Base-by-base conservation (phyloP, 2,329 filamentous ascomycete genomes). In the Fusarium fracticaudum region DNA sequence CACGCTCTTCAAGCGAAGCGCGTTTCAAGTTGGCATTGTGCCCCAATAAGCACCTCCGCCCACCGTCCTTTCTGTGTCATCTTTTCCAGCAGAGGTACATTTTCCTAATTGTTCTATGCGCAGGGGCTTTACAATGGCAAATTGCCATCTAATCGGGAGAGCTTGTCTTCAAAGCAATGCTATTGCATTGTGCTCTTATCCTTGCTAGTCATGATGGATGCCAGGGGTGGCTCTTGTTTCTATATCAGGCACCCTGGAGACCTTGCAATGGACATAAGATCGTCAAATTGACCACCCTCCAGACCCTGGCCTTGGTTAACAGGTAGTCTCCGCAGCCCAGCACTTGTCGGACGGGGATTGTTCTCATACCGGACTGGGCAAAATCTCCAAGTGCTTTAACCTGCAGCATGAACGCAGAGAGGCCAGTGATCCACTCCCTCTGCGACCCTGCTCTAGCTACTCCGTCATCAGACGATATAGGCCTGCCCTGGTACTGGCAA, bases 251-350 rank as follows among this genome's bases (percentile, higher is more conserved):
- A 85, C 81, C 81, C 80, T 73, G 60, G 70, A 81, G 79, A 80
- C 83, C 83, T 86, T 86, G 85, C 67, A 54, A 70, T 70, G 47
- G 66, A 86, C 86, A 88, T 89, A 88, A 88, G 85, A 88, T 87
- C 84, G 82, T 83, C 87, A 87, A 88, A 87, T 88, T 88, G 88
- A 88, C 86, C 85, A 84, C 85, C 83, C 84, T 85, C 84, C 84
- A 83, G 81, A 82, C 83, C 72, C 77, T 76, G 69, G 70, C 67
- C 57, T 68, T 66, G 69, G 67, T 67, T 74, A 74, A 75, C 83
- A 81, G 83, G 79, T 84, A 84, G 76, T 78, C 76, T 78, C 78
- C 73, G 76, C 69, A 79, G 63, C 75, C 71, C 64, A 76, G 76
- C 67, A 75, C 69, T 69, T 60, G 72, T 69, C 60, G 64, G 71